These are phyloP conservation scores for Psilocybe sp. DNA, from an alignment of 768 basidiomycete genomes.

Conservation along the genomic window DNA sequence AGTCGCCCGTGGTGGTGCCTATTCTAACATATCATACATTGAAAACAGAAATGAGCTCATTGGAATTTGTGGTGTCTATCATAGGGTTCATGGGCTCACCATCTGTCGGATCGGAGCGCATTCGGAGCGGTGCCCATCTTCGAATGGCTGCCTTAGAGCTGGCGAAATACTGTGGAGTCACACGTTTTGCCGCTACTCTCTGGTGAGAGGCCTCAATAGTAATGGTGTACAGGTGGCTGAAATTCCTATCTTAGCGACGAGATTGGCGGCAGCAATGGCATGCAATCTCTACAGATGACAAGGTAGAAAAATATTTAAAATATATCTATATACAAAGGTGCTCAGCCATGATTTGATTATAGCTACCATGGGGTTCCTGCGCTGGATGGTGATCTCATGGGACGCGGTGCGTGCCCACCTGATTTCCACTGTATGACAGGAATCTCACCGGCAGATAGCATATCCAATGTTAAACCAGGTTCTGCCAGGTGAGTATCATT, in stretches of 20 bases:
- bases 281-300: slow-evolving; percentile 32
- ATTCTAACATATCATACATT: too few relatives aligned
- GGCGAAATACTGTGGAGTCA: slow-evolving; percentile 27
- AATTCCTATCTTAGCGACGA: too few relatives aligned
- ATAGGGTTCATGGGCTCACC: slow-evolving; percentile 39
- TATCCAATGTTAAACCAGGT: slow-evolving; percentile 31
- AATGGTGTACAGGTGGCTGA: too few relatives aligned
- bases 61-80: too few relatives aligned
- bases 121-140: slow-evolving; percentile 22
- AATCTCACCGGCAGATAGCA: slow-evolving; percentile 14
- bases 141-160: slow-evolving; percentile 21
- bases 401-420: slow-evolving; percentile 31
- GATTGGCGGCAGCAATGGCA: slow-evolving; percentile 45
- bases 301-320: too few relatives aligned
- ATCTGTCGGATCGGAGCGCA: slow-evolving; percentile 26
- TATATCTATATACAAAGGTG: background rate
- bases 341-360: background rate
- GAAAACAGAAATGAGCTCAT: too few relatives aligned
- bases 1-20: slow-evolving; percentile 25
- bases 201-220: too few relatives aligned
- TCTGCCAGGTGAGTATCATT: slow-evolving; percentile 20
- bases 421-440: slow-evolving; percentile 19
- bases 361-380: slow-evolving; percentile 38
- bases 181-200: slow-evolving; percentile 26
- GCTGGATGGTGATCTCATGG: slow-evolving; percentile 47